Base-by-base conservation (phyloP, 2,329 filamentous ascomycete genomes). In the Fusarium zealandicum region DNA sequence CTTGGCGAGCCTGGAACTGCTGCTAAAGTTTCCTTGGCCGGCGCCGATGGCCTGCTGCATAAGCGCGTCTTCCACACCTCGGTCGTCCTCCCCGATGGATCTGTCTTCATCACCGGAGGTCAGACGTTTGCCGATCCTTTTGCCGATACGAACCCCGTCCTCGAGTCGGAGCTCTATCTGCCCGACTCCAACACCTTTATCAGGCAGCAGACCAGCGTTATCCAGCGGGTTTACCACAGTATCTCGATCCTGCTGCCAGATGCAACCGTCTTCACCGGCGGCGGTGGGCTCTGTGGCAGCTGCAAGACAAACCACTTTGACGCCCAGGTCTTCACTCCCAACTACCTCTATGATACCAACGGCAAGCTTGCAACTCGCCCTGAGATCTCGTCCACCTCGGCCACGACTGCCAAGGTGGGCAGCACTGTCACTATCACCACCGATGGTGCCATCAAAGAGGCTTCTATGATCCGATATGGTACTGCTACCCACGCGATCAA, bases 11-110 rank as follows among this genome's bases (percentile, higher is more conserved):
- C 57, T 3, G 50, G 50, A 30, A 42, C 11, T 0, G 25, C 32
- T 2, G 36, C 44, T 1, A 17, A 51, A 1, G 43, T 40, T 2
- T 36, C 36, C 3, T 54, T 42, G 1, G 55, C 54, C 0, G 50
- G 50, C 3, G 28, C 13, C 11, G 39, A 43, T 1, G 57, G 50
- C 3, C 2, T 69, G 7, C 41, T 22, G 1, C 45, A 55, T 3
- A 25, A 68, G 3, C 76, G 80, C 27, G 72, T 71, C 1, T 82
- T 79, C 57, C 74, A 75, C 42, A 79, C 75, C n/a, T 71, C 73
- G 1, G 77, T 81, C 9, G 72, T 81, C 3, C 75, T 82, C 0
- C 81, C 80, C 0, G 73, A 80, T 47, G 80, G 81, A 8, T 73
- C 69, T 2, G 72, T 80, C 2, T 74, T 82, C 28, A 71, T 82